Base-by-base conservation (phyloP, 495 filamentous ascomycete genomes). In the Hypomontagnella submonticulosa region DNA sequence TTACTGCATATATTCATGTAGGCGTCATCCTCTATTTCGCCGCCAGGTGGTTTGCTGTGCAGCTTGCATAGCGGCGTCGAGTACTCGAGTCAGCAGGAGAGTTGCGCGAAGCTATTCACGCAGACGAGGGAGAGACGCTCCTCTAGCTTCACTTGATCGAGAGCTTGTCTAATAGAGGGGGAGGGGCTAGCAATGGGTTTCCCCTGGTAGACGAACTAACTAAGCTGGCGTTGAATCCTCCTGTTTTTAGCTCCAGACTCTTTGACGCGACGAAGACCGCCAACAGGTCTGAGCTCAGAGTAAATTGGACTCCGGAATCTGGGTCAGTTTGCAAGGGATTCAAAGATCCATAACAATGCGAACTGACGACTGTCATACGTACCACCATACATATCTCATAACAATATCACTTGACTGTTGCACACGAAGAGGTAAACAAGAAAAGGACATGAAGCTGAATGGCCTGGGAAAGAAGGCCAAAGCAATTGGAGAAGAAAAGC, bases 1-100 rank as follows among this genome's bases (percentile, higher is more conserved):
- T 57, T 20, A 38, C 34, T 40, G 58, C 64, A 62, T 54, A 56
- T 41, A 36, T 58, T 52, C 18, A 67, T 62, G 63, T 55, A 61
- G 62, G 47, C 42, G 36, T 38, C 30, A 11, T 57, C 20, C 38
- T 44, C 19, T 61, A 33, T 19, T 43, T 57, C 23, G 19, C 36
- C 44, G 15, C 30, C 20, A 48, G 27, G 44, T 51, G 44, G 50
- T 37, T 55, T 43, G 54, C 27, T 30, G 12, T 48, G n/a, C 37
- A 42, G 10, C 34, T 38, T 34, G 38, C 6, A 19, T 41, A 52
- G 49, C 44, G 32, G 37, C 15, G 15, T 16, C 5, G 13, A 3
- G 27, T 50, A 33, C 47, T 50, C 27, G 16, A 27, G 23, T 27
- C 23, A 27, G 23, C 23, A 27, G 23, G 11, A 19, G 16, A 47